Evolutionary conservation across 2,329 filamentous ascomycete genomes (phyloP), one percentile per base, ranked within the genome.

Genomic region (Fusarium austroafricanum): DNA sequence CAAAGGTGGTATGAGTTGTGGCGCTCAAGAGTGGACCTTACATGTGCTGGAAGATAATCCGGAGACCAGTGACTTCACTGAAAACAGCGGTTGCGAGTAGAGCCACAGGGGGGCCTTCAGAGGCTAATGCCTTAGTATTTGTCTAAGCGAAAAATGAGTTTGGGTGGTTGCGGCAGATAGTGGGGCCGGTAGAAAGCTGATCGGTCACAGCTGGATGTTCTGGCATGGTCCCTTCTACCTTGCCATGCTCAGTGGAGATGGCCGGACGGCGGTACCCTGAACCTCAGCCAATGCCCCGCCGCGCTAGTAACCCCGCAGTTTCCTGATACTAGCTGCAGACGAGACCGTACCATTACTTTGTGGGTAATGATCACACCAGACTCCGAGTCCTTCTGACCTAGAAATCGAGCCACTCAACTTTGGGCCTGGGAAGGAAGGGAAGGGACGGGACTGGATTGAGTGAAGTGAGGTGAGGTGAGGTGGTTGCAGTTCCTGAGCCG

Each of bases 341-440:
- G 31, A 55, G 54, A 65, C 59, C 47, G 54, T 55, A 55, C 62
- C 53, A 61, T 61, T 37, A 64, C 60, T 64, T 50, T 63, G 53
- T 65, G 60, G 57, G 60, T 61, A 65, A 59, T 65, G 59, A 64
- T 65, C 61, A 65, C 61, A 65, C 61, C 62, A 65, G 54, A 65
- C 56, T 54, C 28, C 39, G 60, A 65, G 62, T 50, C 61, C 61
- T 65, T 65, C 61, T 65, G 61, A 65, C 61, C 59, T 58, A 47
- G 52, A 37, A 59, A 65, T 65, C 61, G 61, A 65, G 61, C 61
- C 61, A 65, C 60, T 52, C 59, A 65, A 64, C 65, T 68, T 52
- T 53, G 49, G 33, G 38, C 52, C 42, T 58, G 63, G 40, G 29
- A 54, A 37, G 47, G 52, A 64, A 47, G 42, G 40, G 55, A 46